phyloP scores from a whole-genome alignment of 1,284 basidiomycete genomes.

The Puccinia hordei region DNA sequence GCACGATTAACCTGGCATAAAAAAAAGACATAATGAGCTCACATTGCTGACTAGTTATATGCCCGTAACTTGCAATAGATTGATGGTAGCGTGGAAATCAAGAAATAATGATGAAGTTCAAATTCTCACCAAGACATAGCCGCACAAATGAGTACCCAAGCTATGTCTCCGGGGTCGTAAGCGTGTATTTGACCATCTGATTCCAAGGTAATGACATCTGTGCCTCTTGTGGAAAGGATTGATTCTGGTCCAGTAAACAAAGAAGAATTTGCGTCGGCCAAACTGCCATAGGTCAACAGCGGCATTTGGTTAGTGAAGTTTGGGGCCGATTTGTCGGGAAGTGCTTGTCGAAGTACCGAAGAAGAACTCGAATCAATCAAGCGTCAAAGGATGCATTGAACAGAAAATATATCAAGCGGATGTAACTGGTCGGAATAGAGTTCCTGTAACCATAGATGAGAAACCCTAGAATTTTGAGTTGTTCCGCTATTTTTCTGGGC shows the following conservation, averaged over 20 bases:
- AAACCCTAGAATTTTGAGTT: too few relatives aligned
- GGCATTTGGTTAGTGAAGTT: too few relatives aligned
- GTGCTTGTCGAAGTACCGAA: too few relatives aligned
- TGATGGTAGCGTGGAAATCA: neutral
- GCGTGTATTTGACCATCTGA: slow-evolving; percentile 50
- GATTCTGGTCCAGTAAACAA: slow-evolving; percentile 3
- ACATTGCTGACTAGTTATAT: too few relatives aligned
- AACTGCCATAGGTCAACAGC: slow-evolving; percentile 21
- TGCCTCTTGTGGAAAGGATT: slow-evolving; percentile 53
- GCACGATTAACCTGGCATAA: slow-evolving; percentile 26
- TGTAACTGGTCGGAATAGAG: too few relatives aligned
- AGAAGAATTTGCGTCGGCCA: slow-evolving; percentile 30
- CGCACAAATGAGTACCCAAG: slow-evolving; percentile 69
- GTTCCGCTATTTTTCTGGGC: too few relatives aligned
- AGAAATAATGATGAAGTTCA: neutral
- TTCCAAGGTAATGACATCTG: slow-evolving; percentile 43
- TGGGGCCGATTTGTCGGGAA: too few relatives aligned
- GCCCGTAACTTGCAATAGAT: too few relatives aligned
- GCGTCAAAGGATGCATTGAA: too few relatives aligned
- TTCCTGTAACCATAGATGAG: too few relatives aligned
- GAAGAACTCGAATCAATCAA: too few relatives aligned
- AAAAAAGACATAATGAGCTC: neutral
- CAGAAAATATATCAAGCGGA: too few relatives aligned
- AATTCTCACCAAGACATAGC: slow-evolving; percentile 69
- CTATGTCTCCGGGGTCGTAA: slow-evolving; percentile 56